Evolutionary conservation across 176 grass and related monocot genomes (phyloP), one percentile per base, ranked within the genome.

Genomic region (Oryza brachyantha): DNA sequence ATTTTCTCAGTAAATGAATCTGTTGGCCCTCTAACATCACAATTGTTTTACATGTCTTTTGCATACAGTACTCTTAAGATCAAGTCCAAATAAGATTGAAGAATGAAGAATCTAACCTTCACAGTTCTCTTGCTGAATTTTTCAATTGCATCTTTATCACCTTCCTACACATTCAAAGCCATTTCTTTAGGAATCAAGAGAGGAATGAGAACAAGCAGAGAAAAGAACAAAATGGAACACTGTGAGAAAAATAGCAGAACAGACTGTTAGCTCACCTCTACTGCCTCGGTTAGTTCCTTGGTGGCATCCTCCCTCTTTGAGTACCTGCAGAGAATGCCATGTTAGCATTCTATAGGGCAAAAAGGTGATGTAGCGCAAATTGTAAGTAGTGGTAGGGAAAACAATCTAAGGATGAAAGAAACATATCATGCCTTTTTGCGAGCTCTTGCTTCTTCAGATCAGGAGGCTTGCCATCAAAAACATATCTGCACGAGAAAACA

Each of bases 391-490:
- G 10, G 34, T 68, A 61, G 50, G 26, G 0, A 16, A 27, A 79
- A 74, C 17, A 54, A 62, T n/a, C 50, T 13, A 54, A 25, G n/a
- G 24, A 64, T 24, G 34, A 66, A 84, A 72, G 29, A 70, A 55
- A 52, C 38, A 74, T 13, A 61, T 43, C 66, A 24, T 93, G 60
- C 94, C 96, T 92, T 85, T 93, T 98, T 32, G 84, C 83, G 72
- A 98, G 92, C 72, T 94, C 92, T 61, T 90, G 70, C 61, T 90
- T 92, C 89, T 98, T 98, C 85, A 94, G 39, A 46, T 93, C 96
- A n/a, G 96, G 96, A 71, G 96, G 96, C 61, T 94, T 90, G 16
- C 96, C 96, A 64, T 98, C 96, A 79, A 98, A 98, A 80, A 98
- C 90, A 85, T 98, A 97, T 81, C 94, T 97, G 88, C 70, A 80